Conservation (phyloP, 1,139 yeast genomes). For the Pichia sp. region DNA sequence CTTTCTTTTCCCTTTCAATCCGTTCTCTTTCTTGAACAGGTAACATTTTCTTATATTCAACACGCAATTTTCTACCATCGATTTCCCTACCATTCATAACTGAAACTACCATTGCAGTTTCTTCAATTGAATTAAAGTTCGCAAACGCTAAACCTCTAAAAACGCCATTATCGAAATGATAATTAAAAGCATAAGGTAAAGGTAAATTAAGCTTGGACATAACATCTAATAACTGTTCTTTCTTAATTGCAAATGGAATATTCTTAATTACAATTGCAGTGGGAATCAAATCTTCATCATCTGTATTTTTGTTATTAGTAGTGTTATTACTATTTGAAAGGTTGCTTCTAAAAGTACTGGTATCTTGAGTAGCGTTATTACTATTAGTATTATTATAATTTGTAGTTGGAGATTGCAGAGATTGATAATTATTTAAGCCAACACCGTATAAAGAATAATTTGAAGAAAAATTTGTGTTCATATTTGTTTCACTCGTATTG, state of each 20-base stretch:
- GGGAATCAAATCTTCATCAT: conserved; percentile 83
- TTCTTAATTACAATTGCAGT: conserved; percentile 97
- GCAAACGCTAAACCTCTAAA: conserved; percentile 99
- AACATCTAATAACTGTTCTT: conserved; percentile 89
- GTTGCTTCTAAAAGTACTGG: too few relatives aligned
- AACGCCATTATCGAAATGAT: conserved; percentile 97
- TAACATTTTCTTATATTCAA: conserved; percentile 94
- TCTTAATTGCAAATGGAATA: conserved; percentile 95
- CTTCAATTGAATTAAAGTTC: conserved; percentile 91
- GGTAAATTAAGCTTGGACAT: conserved; percentile 88
- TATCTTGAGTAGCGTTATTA: not conserved
- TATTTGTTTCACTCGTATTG: conserved; percentile 2
- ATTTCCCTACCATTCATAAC: conserved; percentile 88
- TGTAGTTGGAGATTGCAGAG: not conserved
- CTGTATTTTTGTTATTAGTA: conserved; percentile 3
- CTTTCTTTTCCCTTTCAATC: conserved; percentile 92
- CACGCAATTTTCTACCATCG: conserved; percentile 92
- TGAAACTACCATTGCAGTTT: conserved; percentile 79
- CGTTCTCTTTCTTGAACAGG: conserved; percentile 93
- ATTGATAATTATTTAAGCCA: conserved; percentile 4
- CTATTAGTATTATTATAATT: not conserved
- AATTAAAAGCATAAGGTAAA: conserved; percentile 94
- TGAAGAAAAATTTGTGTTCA: conserved; percentile 5
- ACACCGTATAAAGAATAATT: conserved; percentile 1
- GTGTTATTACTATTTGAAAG: too few relatives aligned